A percentile compares a stretch with the other conserved stretches of the same genome.
Evolutionary conservation across 345 rosid genomes (phyloP).

Genomic region (Alliaria petiolata): DNA sequence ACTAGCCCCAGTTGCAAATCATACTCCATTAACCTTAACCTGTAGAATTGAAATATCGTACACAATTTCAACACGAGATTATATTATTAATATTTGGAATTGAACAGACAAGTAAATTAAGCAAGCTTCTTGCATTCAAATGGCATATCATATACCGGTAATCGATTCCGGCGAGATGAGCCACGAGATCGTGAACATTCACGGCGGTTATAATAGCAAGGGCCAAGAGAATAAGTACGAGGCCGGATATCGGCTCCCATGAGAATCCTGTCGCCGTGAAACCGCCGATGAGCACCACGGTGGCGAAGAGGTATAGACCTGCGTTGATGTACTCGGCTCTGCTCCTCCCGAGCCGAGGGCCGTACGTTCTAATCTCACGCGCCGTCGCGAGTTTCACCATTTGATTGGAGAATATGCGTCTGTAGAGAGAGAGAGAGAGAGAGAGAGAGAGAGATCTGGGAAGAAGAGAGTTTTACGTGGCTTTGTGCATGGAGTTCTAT

Average conservation of each 20-base stretch:
- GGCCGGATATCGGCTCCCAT: slow-evolving; percentile 61
- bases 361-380: slow-evolving; percentile 65
- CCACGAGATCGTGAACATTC: slow-evolving; percentile 68
- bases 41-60: not conserved
- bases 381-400: slow-evolving; percentile 94
- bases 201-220: slow-evolving; percentile 43
- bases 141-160: slow-evolving; percentile 53
- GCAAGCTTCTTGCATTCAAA: not conserved
- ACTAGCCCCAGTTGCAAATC: slow-evolving; percentile 78
- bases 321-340: slow-evolving; percentile 77
- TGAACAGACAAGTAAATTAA: not conserved
- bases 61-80: not conserved
- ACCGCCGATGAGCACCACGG: slow-evolving; percentile 53
- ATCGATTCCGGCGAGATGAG: slow-evolving; percentile 77
- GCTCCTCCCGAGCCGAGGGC: slow-evolving; percentile 48
- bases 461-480: slow-evolving; percentile 38
- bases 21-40: slow-evolving; percentile 46
- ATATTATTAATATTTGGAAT: not conserved
- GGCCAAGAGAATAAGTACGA: slow-evolving; percentile 60
- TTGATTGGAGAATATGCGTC: not conserved
- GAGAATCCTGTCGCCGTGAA: slow-evolving; percentile 62
- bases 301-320: slow-evolving; percentile 64
- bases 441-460: not conserved
- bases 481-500: slow-evolving; percentile 40
- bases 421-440: not conserved